These are phyloP conservation scores for Groenewaldozyma sp. DNA, from an alignment of 1,139 yeast species.

Conservation along the genomic window DNA sequence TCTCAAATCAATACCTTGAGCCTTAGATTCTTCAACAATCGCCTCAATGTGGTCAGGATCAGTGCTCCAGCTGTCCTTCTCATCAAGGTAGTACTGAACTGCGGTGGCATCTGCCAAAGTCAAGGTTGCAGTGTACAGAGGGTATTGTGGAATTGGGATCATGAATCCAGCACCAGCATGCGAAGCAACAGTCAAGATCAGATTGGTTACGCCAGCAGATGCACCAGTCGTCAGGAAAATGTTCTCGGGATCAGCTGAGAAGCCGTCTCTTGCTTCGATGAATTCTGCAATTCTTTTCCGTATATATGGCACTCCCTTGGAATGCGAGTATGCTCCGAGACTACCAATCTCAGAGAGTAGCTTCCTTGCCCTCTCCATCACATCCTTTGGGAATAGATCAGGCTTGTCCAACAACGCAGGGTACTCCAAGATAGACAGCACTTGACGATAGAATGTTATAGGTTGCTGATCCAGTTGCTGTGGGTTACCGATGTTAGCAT, in stretches of 20 bases:
- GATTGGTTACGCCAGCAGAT: slow-evolving; percentile 74
- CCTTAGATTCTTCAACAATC: slow-evolving; percentile 43
- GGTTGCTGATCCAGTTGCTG: slow-evolving; percentile 94
- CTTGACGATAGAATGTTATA: slow-evolving; percentile 90
- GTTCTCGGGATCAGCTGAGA: slow-evolving; percentile 55
- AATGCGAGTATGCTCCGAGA: slow-evolving; percentile 88
- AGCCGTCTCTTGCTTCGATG: slow-evolving; percentile 62
- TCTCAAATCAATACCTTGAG: slow-evolving; percentile 54
- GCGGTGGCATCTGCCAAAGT: slow-evolving; percentile 75
- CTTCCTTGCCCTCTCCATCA: slow-evolving; percentile 54
- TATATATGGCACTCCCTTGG: slow-evolving; percentile 72
- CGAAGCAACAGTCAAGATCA: slow-evolving; percentile 59
- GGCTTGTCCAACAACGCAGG: slow-evolving; percentile 51
- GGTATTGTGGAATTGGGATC: slow-evolving; percentile 97
- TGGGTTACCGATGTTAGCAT: slow-evolving; percentile 94
- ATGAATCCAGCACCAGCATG: slow-evolving; percentile 71
- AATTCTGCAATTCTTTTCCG: slow-evolving; percentile 75
- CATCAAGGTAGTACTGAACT: slow-evolving; percentile 82
- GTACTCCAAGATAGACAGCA: slow-evolving; percentile 73
- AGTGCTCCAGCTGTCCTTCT: slow-evolving; percentile 74
- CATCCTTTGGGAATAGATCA: slow-evolving; percentile 56
- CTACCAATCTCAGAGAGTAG: slow-evolving; percentile 62
- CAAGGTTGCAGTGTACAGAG: slow-evolving; percentile 86
- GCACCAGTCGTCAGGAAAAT: slow-evolving; percentile 90
- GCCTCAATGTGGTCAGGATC: slow-evolving; percentile 56